Conservation (phyloP, 106 monocot species). For the Posidonia australis region DNA sequence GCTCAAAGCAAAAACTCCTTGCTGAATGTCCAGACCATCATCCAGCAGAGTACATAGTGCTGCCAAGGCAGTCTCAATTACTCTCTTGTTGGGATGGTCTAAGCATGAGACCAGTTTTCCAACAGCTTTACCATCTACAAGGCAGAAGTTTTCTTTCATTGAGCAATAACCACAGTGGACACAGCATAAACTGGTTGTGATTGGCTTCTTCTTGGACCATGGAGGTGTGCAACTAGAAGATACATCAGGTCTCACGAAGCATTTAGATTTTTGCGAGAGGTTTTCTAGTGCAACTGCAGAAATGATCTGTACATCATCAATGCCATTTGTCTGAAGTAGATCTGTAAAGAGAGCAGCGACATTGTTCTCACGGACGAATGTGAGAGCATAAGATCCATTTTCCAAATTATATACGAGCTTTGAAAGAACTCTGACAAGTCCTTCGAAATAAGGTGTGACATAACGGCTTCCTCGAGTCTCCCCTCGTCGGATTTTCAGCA, state of each 20-base stretch:
- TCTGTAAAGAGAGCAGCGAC: constrained; percentile 54
- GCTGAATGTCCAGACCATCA: constrained; percentile 16
- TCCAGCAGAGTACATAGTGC: constrained; percentile 19
- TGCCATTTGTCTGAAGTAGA: constrained; percentile 57
- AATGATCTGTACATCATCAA: constrained; percentile 52
- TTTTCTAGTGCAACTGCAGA: constrained; percentile 70
- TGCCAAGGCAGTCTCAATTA: constrained; percentile 14
- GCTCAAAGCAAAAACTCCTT: constrained; percentile 40
- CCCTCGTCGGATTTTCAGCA: constrained; percentile 44
- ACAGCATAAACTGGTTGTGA: constrained; percentile 29
- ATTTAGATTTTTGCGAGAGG: constrained; percentile 48
- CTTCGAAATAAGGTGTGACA: constrained; percentile 53
- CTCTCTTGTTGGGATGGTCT: constrained; percentile 34
- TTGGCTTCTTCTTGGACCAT: constrained; percentile 33
- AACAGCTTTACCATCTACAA: constrained; percentile 60
- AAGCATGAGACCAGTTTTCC: constrained; percentile 69
- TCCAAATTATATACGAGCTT: constrained; percentile 56
- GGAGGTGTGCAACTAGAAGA: background rate
- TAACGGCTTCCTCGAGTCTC: constrained; percentile 42
- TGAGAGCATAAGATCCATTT: constrained; percentile 24
- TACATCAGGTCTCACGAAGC: constrained; percentile 15
- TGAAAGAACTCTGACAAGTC: constrained; percentile 52
- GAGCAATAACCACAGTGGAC: constrained; percentile 79
- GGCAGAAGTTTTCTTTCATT: constrained; percentile 62
- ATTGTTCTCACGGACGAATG: constrained; percentile 40